Evolutionary conservation across 352 stramenopile species (phyloP), one percentile per base, ranked within the genome.

Genomic region (Globisporangium rhizosaccharum): DNA sequence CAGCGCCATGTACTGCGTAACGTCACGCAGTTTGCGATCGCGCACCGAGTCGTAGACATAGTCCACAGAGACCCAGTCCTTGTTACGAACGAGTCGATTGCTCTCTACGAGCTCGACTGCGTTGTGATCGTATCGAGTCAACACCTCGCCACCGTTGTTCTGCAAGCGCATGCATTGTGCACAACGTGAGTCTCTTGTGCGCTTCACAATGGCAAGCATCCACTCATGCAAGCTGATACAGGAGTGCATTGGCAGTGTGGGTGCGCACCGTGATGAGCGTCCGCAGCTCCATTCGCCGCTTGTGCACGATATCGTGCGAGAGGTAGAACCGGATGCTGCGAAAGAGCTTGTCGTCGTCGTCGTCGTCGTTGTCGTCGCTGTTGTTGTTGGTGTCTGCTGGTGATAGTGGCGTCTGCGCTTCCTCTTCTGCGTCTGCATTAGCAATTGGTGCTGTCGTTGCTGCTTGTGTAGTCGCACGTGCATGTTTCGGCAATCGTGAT

Each of bases 1-100:
- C 28, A 53, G 49, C 25, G 61, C 63, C 53, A 73, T 74, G 65
- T 87, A 87, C 25, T 76, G 33, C 2, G 14, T 15, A 1, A 74
- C 20, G 26, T 75, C 51, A 42, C 74, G 70, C 51, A 81, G 58
- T 45, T 59, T 46, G 12, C 63, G 63, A 44, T 62, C 66, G 23
- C 61, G 64, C 53, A 83, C 57, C 30, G 70, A 84, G 57, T 87
- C 70, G 48, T 71, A 64, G 33, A 90, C 56, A 53, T 85, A 88
- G 18, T 75, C 68, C 8, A 59, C 62, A 7, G 78, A 64, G 28
- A 90, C 67, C 74, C 68, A 76, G 50, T 73, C 17, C 25, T 65
- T 53, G 1, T 53, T 56, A 14, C 52, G 45, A 54, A 67, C 50
- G 33, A 87, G 61, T 26, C 61, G 44, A 3, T 66, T 61, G 28